These are phyloP conservation scores for Colletotrichum sidae DNA, from an alignment of 2,329 filamentous ascomycete species.

Conservation along the genomic window DNA sequence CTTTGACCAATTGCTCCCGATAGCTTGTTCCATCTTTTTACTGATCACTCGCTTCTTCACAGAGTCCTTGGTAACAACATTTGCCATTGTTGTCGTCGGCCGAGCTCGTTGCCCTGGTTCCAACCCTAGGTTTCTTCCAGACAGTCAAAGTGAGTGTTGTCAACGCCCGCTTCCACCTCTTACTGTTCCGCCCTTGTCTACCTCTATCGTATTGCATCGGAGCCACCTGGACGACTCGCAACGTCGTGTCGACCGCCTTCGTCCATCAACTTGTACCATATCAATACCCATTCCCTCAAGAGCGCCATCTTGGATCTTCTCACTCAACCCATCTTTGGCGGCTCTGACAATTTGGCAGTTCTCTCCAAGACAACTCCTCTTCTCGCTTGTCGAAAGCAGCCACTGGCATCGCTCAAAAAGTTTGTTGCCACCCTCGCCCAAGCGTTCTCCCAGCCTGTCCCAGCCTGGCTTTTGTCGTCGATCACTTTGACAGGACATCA, in stretches of 20 bases:
- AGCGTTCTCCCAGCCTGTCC: too few species aligned
- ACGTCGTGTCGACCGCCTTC: too few species aligned
- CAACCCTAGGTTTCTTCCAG: slow-evolving; percentile 40
- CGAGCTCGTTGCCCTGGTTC: slow-evolving; percentile 30
- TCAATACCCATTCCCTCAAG: too few species aligned
- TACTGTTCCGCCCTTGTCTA: not conserved
- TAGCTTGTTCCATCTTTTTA: slow-evolving; percentile 71
- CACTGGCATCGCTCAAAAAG: slow-evolving; percentile 24
- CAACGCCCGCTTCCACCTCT: not conserved
- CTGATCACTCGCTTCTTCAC: slow-evolving; percentile 66
- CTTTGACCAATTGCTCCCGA: slow-evolving; percentile 63
- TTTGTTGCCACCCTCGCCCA: too few species aligned
- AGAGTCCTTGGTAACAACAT: slow-evolving; percentile 64
- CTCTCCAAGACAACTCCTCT: slow-evolving; percentile 2
- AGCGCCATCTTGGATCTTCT: too few species aligned
- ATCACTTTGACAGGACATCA: too few species aligned
- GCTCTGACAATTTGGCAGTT: not conserved
- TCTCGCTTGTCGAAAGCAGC: slow-evolving; percentile 18
- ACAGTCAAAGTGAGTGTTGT: slow-evolving; percentile 30
- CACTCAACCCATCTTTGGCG: too few species aligned
- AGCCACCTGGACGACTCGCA: too few species aligned
- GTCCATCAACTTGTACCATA: too few species aligned
- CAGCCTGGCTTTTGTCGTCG: too few species aligned
- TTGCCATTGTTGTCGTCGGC: slow-evolving; percentile 48
- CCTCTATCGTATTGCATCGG: too few species aligned